Base-by-base conservation (phyloP, 495 filamentous ascomycete species). In the Aspergillus sclerotiicarbonarius region DNA sequence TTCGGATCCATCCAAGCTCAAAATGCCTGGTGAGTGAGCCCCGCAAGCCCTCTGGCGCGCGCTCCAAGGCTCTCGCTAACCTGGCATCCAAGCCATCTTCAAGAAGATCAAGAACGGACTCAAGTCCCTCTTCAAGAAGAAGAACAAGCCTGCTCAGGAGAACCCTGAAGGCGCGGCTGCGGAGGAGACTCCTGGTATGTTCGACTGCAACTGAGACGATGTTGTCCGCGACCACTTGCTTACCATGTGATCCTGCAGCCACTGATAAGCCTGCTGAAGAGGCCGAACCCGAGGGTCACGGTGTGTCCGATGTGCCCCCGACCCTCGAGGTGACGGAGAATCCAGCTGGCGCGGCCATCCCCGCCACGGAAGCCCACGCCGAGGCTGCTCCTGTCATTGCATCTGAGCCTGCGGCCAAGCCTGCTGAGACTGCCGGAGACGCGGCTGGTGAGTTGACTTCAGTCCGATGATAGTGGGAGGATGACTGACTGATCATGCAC, bases 111-210 rank as follows among this genome's bases (percentile, higher is more conserved):
- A 71, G 69, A 64, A 60, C 46, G 59, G 62, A 45, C 55, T 71
- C 31, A 71, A 69, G 53, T 37, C 57, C 52, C 59, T 71, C 46
- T 66, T 71, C 56, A 50, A 61, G 9, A 71, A 69, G 61, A 67
- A 64, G 63, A 68, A n/a, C n/a, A n/a, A 68, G 62, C 33, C 54
- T 8, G 46, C 30, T 18, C 44, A 57, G 21, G 56, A 53, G 6
- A 53, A 60, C 16, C 21, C 62, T 6, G 60, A 56, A 10, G 59
- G 59, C 9, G 50, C 61, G n/a, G 39, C 57, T 48, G 54, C 60
- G 20, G 39, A 39, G 8, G 47, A 50, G 47, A 30, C 47, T 16
- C 18, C 47, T 29, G 47, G 47, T 50, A 31, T 6, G 47, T 32
- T 16, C 8, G 16, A 8, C 18, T 9, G 21, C 8, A 32, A 8